Percentiles rank a stretch among this genome's conserved stretches.
Conservation (phyloP, 805 yeast species). For the Candida silvicultrix region DNA sequence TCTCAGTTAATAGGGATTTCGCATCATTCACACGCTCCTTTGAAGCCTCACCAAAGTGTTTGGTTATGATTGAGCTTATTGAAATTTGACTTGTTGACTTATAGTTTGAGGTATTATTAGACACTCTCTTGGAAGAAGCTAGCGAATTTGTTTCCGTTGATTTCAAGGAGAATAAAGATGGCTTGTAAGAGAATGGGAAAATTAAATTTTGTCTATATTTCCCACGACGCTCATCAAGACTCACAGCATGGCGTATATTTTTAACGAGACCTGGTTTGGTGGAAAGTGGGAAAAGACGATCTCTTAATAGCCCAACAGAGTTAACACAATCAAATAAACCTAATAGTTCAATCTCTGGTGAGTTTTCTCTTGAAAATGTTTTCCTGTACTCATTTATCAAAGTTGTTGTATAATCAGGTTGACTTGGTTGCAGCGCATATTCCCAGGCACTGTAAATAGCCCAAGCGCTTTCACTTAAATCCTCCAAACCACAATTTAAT, state of each 20-base stretch:
- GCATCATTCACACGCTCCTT: neutral
- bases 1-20: slow-evolving; percentile 6
- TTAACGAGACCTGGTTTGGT: slow-evolving; percentile 43
- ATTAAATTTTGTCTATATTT: slow-evolving; percentile 56
- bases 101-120: neutral
- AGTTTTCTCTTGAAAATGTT: slow-evolving; percentile 41
- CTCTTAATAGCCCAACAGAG: slow-evolving; percentile 56
- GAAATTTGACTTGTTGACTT: neutral
- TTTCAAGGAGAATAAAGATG: slow-evolving; percentile 20
- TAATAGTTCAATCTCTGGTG: slow-evolving; percentile 45
- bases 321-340: slow-evolving; percentile 69
- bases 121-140: neutral
- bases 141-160: slow-evolving; percentile 3
- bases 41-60: slow-evolving; percentile 1
- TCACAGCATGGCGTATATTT: slow-evolving; percentile 62
- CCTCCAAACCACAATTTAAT: slow-evolving; percentile 47
- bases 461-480: slow-evolving; percentile 57
- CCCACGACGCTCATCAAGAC: slow-evolving; percentile 61
- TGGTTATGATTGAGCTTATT: neutral
- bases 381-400: slow-evolving; percentile 46
- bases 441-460: slow-evolving; percentile 54
- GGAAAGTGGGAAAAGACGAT: slow-evolving; percentile 52
- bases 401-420: slow-evolving; percentile 35
- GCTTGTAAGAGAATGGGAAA: slow-evolving; percentile 33
- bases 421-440: slow-evolving; percentile 50